These are phyloP conservation scores for Verticillium zaregamsianum DNA, from an alignment of 2,329 filamentous ascomycete species.

Conservation along the genomic window DNA sequence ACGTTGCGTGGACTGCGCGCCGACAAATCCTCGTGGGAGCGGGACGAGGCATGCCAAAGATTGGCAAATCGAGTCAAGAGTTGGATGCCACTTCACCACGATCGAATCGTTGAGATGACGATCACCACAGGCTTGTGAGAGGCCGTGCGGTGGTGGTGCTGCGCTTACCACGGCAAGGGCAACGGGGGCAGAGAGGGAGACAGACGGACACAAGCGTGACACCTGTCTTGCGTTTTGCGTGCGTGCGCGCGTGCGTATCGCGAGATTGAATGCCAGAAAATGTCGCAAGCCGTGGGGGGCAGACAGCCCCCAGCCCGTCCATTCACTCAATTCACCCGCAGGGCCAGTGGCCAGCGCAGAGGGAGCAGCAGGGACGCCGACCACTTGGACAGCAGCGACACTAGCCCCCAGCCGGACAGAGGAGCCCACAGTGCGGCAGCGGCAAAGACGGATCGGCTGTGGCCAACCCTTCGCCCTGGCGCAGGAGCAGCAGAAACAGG, in stretches of 20 bases:
- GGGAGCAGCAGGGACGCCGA: background rate
- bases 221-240: background rate
- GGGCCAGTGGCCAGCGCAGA: background rate
- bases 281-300: background rate
- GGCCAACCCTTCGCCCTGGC: background rate
- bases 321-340: background rate
- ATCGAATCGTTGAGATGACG: background rate
- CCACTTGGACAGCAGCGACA: background rate
- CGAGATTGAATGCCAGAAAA: slow-evolving; percentile 1
- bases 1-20: background rate
- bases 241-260: background rate
- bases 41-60: background rate
- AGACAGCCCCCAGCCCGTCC: background rate
- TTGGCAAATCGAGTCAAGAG: background rate
- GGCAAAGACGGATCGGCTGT: background rate
- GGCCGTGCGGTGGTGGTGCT: background rate
- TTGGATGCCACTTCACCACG: background rate
- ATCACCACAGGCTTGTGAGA: background rate
- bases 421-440: background rate
- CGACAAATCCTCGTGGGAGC: background rate
- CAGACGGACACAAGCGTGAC: background rate
- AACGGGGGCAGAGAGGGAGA: background rate
- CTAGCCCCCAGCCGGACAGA: background rate
- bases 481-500: background rate
- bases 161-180: background rate